These are phyloP conservation scores for Pyricularia grisea DNA, from an alignment of 2,329 filamentous ascomycete genomes.

Conservation along the genomic window DNA sequence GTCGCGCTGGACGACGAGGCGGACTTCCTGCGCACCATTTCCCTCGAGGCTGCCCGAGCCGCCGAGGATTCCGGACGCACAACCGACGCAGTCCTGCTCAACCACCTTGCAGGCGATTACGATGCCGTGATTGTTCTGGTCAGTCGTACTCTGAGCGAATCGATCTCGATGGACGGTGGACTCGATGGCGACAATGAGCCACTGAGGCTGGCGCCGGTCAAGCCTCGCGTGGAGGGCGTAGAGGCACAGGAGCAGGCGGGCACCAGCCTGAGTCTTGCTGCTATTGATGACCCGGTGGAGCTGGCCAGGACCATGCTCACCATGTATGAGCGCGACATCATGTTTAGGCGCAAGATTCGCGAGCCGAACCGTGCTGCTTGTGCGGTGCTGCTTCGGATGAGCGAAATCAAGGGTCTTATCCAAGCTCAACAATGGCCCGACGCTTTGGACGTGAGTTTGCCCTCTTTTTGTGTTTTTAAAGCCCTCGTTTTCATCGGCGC, in stretches of 20 bases:
- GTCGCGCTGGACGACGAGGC: slow-evolving; percentile 73
- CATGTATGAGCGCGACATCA: slow-evolving; percentile 52
- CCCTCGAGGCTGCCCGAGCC: slow-evolving; percentile 80
- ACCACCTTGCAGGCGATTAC: slow-evolving; percentile 90
- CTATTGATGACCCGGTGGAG: slow-evolving; percentile 52
- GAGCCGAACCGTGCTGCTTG: slow-evolving; percentile 48
- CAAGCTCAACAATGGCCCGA: slow-evolving; percentile 46
- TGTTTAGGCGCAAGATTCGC: slow-evolving; percentile 50
- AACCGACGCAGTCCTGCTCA: slow-evolving; percentile 88
- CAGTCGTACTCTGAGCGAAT: slow-evolving; percentile 82
- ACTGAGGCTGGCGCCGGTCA: slow-evolving; percentile 69
- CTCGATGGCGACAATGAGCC: slow-evolving; percentile 46
- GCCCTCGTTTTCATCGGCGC: not conserved
- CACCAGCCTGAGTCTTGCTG: slow-evolving; percentile 51
- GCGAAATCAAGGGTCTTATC: slow-evolving; percentile 47
- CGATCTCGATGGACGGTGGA: slow-evolving; percentile 76
- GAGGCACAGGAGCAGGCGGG: slow-evolving; percentile 24
- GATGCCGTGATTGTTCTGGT: slow-evolving; percentile 88
- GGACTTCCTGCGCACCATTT: slow-evolving; percentile 87
- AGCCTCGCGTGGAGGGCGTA: slow-evolving; percentile 49
- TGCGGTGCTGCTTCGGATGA: slow-evolving; percentile 49
- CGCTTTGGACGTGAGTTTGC: slow-evolving; percentile 45
- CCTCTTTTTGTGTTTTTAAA: not conserved
- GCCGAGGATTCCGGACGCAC: slow-evolving; percentile 91
- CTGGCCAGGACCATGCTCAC: slow-evolving; percentile 51